Evolutionary conservation across 192 early-diverging fungal species (phyloP), one percentile per base, ranked within the genome.

Genomic region (Spizellomyces punctatus): DNA sequence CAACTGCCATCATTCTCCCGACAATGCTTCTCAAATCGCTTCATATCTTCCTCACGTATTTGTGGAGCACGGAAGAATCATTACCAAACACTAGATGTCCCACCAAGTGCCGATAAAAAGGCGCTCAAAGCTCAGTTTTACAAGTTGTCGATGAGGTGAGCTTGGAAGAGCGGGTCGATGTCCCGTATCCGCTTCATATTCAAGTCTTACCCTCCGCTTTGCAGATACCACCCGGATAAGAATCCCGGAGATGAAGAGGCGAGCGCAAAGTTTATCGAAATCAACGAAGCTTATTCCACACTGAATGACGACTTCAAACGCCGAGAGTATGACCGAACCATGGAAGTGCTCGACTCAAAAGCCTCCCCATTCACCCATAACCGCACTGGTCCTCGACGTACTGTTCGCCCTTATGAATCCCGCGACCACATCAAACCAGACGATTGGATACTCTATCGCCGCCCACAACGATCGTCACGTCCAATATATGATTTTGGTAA

Each of bases 231-330:
- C 69, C 94, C 95, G 1, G 95, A 95, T 67, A 79, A 83, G 27
- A 94, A 94, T 74, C 84, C 83, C 10, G 84, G 76, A 2, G 82
- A 91, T 45, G 81, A 90, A 58, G 84, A 80, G 27, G 92, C 93
- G 1, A 87, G 90, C 49, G 46, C 76, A 8, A 75, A 81, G 63
- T 97, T 97, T 69, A 69, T 95, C 14, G 77, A 87, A 66, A 90
- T 97, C 52, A 93, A 86, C 77, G 93, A 95, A 67, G 94, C 95
- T 0, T 95, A 97, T 80, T 89, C 91, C 4, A 73, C 91, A 2
- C 76, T 97, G 43, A 80, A 86, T 10, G 85, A 92, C 78, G 92
- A 91, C 6, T 70, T 77, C 4, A 92, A 85, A 55, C 79, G 93
- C 56, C 79, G 79, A n/a, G 86, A 90, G 41, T 95, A 95, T 75